Base-by-base conservation (phyloP, 495 filamentous ascomycete genomes). In the Usnea hakonensis region DNA sequence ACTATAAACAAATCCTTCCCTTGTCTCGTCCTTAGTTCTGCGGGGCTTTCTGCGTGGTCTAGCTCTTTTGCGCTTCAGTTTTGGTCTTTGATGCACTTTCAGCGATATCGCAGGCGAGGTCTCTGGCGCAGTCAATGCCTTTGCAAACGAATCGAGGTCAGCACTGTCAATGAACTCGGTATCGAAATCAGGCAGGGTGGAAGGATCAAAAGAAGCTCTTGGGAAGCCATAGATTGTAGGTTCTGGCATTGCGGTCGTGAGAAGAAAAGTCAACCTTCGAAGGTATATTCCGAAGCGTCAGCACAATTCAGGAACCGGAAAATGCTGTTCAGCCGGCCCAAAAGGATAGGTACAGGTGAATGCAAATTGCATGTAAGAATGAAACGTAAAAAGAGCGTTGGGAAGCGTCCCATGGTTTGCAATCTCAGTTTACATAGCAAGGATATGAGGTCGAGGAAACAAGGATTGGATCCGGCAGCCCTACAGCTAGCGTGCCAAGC, bases 1-100 rank as follows among this genome's bases (percentile, higher is more conserved):
- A 2, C 80, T 81, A 72, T 98, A 97, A 17, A 95, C 80, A 67
- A 92, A 90, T 0, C 94, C 94, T 75, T 98, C 94, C 55, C 94
- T 78, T 3, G 93, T 97, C 74, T 98, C 94, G 71, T 98, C 94
- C 64, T 84, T 89, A 57, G 85, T 86, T 57, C 88, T 79, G 30
- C 60, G 60, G 19, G 55, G 55, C 38, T 63, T 64, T 64, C 67
- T 69, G 30, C 64, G 66, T 21, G 55, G 65, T 37, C 77, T 75
- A 32, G 72, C 69, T 19, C 76, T 72, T 56, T 71, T 75, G 56
- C 76, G 75, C n/a, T 81, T 77, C 7, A 90, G 81, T 36, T 80
- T 82, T 65, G 89, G 83, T 36, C 80, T 82, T 65, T 90, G 83
- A 58, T 85, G 82, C 33, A 95, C 82, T 2, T 90, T 92, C 65